phyloP scores from a whole-genome alignment of 1,284 basidiomycete species.

The Boletus semigastroideus region DNA sequence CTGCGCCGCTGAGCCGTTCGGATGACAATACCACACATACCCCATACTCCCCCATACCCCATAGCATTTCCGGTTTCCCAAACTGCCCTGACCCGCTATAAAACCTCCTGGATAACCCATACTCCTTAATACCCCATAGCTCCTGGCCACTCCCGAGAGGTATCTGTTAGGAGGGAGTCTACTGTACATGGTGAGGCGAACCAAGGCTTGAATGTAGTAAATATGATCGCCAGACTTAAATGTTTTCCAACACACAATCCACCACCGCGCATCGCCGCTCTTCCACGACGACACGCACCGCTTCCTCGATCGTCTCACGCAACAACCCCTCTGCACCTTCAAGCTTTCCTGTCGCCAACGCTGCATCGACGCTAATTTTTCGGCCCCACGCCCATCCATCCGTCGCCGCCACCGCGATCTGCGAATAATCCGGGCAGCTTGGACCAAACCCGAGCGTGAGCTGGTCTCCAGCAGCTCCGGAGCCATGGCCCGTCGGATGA shows the following conservation, averaged over 20 bases:
- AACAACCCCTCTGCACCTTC: conserved; percentile 33
- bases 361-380: conserved; percentile 36
- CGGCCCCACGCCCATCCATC: conserved; percentile 64
- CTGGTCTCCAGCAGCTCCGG: conserved; percentile 43
- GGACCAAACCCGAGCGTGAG: conserved; percentile 68
- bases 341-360: conserved; percentile 1
- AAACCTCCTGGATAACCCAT: too few species aligned
- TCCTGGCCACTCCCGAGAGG: too few species aligned
- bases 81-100: too few species aligned
- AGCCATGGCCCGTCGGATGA: conserved; percentile 59
- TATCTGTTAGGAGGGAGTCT: too few species aligned
- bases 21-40: too few species aligned
- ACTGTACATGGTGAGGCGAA: too few species aligned
- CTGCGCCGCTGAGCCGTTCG: too few species aligned
- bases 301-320: conserved; percentile 46
- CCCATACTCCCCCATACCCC: too few species aligned
- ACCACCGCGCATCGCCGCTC: conserved; percentile 64
- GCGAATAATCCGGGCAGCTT: conserved; percentile 57
- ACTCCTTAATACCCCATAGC: too few species aligned
- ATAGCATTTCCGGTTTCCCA: too few species aligned
- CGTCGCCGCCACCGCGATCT: conserved; percentile 61
- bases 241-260: conserved; percentile 47
- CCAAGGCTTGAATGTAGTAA: too few species aligned
- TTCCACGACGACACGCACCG: conserved; percentile 52
- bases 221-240: conserved; percentile 21